These are phyloP conservation scores for Cardamine occulta DNA, from an alignment of 345 rosid species.

Conservation along the genomic window DNA sequence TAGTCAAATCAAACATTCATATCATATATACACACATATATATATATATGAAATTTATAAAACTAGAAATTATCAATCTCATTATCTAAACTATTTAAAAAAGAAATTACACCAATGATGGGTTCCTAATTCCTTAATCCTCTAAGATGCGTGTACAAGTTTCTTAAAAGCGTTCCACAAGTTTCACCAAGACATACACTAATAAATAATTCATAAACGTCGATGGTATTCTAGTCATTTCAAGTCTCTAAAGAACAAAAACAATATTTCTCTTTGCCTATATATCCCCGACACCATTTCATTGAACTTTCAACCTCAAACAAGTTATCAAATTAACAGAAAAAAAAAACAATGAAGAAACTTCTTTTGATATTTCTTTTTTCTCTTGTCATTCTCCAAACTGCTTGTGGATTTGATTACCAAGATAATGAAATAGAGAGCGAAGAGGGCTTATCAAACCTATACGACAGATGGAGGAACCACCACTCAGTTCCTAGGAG, in stretches of 20 bases:
- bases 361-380: constrained; percentile 45
- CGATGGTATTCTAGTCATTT: constrained; percentile 32
- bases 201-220: neutral
- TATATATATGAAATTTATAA: neutral
- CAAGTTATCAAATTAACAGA: constrained; percentile 8
- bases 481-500: constrained; percentile 78
- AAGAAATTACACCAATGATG: neutral
- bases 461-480: constrained; percentile 86
- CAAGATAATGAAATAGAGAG: constrained; percentile 64
- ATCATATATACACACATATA: neutral
- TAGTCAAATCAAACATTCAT: neutral
- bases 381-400: constrained; percentile 48
- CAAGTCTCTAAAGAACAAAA: neutral
- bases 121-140: constrained; percentile 22
- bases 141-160: constrained; percentile 33
- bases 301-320: constrained; percentile 26
- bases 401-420: constrained; percentile 59
- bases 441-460: constrained; percentile 65
- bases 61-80: neutral
- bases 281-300: constrained; percentile 24
- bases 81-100: neutral
- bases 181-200: constrained; percentile 31
- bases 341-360: constrained; percentile 38
- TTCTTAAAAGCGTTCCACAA: constrained; percentile 37
- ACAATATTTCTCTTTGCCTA: neutral